Base-by-base conservation (phyloP, 106 monocot genomes). In the Alisma plantagoaquatica region DNA sequence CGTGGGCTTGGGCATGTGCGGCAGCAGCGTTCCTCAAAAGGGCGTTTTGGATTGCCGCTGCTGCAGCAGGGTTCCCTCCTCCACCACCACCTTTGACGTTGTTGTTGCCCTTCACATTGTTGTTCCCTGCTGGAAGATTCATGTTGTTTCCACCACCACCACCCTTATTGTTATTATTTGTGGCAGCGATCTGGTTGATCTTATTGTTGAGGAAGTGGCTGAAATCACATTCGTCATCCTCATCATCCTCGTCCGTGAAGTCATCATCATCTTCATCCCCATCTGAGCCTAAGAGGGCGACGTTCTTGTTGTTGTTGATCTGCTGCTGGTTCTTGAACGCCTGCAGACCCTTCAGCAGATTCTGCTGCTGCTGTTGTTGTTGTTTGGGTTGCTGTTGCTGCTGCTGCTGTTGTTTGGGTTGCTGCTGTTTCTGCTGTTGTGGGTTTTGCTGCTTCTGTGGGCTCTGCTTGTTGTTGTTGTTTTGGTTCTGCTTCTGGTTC, bases 301-400 rank as follows among this genome's bases (percentile, higher is more conserved):
- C 43, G 10, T 48, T n/a, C 53, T 53, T 73, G 53, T 60, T 77
- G n/a, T n/a, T n/a, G n/a, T n/a, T n/a, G n/a, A n/a, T n/a, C n/a
- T n/a, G n/a, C 67, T 73, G 78, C 60, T 82, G 92, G 55, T 56
- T 72, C 43, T 79, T 86, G 57, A 86, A 75, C 18, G 62, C 77
- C 30, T 78, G 66, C 35, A 81, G 65, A 41, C 78, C 91, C 53
- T 80, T 84, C 30, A 79, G 66, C 48, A 79, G 66, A 27, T 64
- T 69, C 54, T 79, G 74, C 51, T 82, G 61, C 10, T 47, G 54
- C n/a, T 70, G 63, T n/a, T n/a, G 41, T 67, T 38, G 17, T 69
- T 76, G 41, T 74, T 70, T 63, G 70, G 45, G 33, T 33, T 41
- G 29, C 59, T 57, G 17, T 56, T 76, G 49, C 33, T 49, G 26